A percentile compares a stretch with the other conserved stretches of the same genome.
phyloP scores from a whole-genome alignment of 257 asterid genomes.

The Paulownia fortunei region DNA sequence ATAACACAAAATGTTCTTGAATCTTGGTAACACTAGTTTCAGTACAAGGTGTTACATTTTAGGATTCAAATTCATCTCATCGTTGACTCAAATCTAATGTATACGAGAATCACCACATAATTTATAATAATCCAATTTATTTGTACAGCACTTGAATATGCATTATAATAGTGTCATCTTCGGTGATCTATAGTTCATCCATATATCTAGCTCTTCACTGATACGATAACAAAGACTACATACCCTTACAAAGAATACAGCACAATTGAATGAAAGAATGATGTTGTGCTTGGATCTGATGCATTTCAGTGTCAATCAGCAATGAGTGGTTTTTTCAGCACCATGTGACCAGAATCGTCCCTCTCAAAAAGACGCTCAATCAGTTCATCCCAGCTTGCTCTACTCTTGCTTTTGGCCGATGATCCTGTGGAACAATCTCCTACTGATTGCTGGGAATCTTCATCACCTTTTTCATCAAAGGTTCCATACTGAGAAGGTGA shows the following conservation, averaged over 20 bases:
- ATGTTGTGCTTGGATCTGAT: neutral
- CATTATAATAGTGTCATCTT: neutral
- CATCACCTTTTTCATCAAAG: constrained; percentile 48
- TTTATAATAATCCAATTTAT: neutral
- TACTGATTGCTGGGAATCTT: constrained; percentile 31
- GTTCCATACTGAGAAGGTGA: constrained; percentile 78
- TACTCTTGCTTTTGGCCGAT: constrained; percentile 41
- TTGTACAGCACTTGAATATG: neutral
- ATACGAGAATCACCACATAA: neutral
- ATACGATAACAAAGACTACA: neutral
- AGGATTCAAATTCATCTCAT: neutral
- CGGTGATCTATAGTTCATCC: neutral
- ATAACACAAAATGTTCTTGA: neutral
- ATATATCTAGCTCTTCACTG: neutral
- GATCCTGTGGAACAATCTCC: constrained; percentile 60
- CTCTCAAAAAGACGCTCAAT: constrained; percentile 77
- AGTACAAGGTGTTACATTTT: neutral
- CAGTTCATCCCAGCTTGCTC: constrained; percentile 79
- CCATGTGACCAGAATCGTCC: constrained; percentile 63
- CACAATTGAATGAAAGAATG: constrained; percentile 27
- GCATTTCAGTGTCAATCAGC: constrained; percentile 29
- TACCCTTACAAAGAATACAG: constrained; percentile 25
- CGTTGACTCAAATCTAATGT: neutral
- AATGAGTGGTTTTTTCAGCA: constrained; percentile 50
- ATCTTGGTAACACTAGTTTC: no score